Conservation (phyloP, 768 basidiomycete genomes). For the Naganishia kalamii region DNA sequence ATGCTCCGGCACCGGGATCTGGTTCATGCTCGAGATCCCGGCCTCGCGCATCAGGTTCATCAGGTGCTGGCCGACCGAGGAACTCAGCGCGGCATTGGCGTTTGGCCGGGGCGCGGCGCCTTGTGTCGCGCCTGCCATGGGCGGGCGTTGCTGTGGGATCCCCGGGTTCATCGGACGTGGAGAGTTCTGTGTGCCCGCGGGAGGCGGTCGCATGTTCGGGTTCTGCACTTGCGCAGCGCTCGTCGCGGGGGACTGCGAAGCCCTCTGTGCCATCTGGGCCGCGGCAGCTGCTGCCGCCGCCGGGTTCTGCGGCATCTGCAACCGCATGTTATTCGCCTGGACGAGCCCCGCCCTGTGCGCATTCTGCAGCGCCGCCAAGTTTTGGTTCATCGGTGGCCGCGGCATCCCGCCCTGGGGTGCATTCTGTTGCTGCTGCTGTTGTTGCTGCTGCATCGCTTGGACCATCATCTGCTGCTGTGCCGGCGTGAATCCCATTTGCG, state of each 20-base stretch:
- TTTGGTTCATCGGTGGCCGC: background rate
- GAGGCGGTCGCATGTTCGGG: background rate
- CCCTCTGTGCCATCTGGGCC: background rate
- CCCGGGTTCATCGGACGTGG: background rate
- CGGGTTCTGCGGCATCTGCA: constrained; percentile 4
- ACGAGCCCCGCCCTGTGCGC: background rate
- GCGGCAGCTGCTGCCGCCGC: background rate
- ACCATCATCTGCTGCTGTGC: constrained; percentile 44
- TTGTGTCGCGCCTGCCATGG: background rate
- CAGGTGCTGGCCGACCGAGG: background rate
- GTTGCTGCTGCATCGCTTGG: constrained; percentile 40
- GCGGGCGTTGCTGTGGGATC: background rate
- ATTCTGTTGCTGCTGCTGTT: constrained; percentile 18
- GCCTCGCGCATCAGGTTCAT: constrained; percentile 10
- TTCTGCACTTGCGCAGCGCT: background rate
- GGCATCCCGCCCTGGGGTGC: background rate
- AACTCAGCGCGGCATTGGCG: constrained; percentile 1
- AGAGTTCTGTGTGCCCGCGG: background rate
- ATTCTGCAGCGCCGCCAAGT: background rate
- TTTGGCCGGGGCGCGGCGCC: background rate
- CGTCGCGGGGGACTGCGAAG: constrained; percentile 5
- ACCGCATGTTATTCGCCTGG: background rate
- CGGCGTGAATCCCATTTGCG: constrained; percentile 11
- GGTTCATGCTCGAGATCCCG: constrained; percentile 5
- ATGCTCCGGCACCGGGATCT: constrained; percentile 5